These are phyloP conservation scores for Hericium alpestre DNA, from an alignment of 768 basidiomycete species.

Conservation along the genomic window DNA sequence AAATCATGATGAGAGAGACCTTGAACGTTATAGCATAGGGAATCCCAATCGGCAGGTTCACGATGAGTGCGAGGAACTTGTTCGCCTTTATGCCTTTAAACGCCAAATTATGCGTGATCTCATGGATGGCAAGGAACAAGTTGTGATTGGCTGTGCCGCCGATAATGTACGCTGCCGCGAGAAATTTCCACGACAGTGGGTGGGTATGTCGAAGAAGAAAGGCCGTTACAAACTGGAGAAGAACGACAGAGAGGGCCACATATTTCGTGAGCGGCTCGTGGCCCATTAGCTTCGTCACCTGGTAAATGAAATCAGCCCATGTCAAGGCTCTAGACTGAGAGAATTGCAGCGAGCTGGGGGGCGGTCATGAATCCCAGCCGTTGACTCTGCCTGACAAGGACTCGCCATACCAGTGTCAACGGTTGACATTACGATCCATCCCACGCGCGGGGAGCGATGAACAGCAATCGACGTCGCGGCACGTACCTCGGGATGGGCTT, in stretches of 20 bases:
- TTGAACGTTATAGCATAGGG: constrained; percentile 97
- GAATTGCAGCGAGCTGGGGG: background rate
- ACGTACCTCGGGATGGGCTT: constrained; percentile 83
- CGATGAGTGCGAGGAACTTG: constrained; percentile 79
- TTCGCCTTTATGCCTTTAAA: constrained; percentile 77
- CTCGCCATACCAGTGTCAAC: too few species aligned
- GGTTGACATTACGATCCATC: too few species aligned
- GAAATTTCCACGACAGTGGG: constrained; percentile 61
- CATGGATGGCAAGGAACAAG: constrained; percentile 94
- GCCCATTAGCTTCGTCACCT: constrained; percentile 97
- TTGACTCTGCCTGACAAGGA: too few species aligned
- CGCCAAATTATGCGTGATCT: constrained; percentile 96
- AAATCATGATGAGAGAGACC: constrained; percentile 26
- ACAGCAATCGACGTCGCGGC: background rate
- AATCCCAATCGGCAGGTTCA: constrained; percentile 88
- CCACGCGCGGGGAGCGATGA: too few species aligned
- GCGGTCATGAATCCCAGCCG: background rate
- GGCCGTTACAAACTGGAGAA: constrained; percentile 60
- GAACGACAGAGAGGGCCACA: constrained; percentile 73
- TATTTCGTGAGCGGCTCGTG: constrained; percentile 87
- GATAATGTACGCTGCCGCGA: constrained; percentile 70
- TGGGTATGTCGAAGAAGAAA: constrained; percentile 55
- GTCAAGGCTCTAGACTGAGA: background rate
- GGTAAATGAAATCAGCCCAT: background rate
- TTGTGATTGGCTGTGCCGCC: constrained; percentile 98